These are phyloP conservation scores for Taxillus chinensis DNA, from an alignment of 164 flowering plant genomes.

Conservation along the genomic window DNA sequence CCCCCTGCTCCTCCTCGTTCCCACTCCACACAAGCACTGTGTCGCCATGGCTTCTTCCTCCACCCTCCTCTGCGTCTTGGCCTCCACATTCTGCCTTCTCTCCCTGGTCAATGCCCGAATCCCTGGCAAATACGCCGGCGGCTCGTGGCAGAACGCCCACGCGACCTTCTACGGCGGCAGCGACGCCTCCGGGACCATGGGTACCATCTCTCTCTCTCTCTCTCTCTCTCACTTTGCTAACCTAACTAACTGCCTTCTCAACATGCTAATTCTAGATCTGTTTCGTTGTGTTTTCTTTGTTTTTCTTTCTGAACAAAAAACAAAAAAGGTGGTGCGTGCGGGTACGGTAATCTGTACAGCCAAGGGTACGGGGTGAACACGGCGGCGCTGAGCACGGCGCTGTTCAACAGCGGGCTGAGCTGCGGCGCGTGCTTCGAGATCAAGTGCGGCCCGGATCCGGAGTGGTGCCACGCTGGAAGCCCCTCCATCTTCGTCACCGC, in stretches of 20 bases:
- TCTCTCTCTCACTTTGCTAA: too few species aligned
- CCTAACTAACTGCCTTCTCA: too few species aligned
- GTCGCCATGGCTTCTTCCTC: neutral
- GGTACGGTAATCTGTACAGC: slow-evolving; percentile 41
- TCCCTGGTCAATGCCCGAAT: slow-evolving; percentile 15
- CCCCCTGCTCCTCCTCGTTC: too few species aligned
- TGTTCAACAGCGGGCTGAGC: slow-evolving; percentile 42
- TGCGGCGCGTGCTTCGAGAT: slow-evolving; percentile 44
- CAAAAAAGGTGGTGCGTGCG: slow-evolving; percentile 40
- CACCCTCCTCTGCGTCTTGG: slow-evolving; percentile 7
- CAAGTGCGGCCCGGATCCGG: slow-evolving; percentile 25
- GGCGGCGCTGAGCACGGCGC: slow-evolving; percentile 38
- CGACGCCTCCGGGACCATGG: slow-evolving; percentile 45
- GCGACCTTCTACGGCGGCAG: slow-evolving; percentile 42
- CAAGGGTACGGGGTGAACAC: slow-evolving; percentile 44
- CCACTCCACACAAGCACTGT: too few species aligned
- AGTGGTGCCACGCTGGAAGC: slow-evolving; percentile 33
- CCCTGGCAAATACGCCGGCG: slow-evolving; percentile 29
- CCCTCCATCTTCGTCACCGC: slow-evolving; percentile 37
- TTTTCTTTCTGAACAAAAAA: neutral
- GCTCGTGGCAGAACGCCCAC: slow-evolving; percentile 29
- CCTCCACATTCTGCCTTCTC: slow-evolving; percentile 2
- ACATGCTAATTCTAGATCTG: neutral
- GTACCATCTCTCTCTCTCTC: slow-evolving; percentile 9
- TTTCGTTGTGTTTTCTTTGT: neutral